These are phyloP conservation scores for Ophiobolus disseminans DNA, from an alignment of 2,329 filamentous ascomycete genomes.

Conservation along the genomic window DNA sequence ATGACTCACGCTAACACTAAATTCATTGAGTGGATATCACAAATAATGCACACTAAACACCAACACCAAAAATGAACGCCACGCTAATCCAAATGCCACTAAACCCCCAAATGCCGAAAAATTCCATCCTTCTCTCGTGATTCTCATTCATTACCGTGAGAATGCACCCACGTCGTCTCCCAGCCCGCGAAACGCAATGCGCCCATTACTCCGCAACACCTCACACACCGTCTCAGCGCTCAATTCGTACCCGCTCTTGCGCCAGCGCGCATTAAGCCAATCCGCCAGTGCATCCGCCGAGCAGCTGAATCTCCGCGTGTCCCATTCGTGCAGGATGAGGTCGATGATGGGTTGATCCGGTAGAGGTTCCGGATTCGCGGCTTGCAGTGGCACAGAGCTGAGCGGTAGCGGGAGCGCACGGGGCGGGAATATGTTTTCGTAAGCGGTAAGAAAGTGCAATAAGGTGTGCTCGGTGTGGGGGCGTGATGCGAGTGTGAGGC, in stretches of 20 bases:
- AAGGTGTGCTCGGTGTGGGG: conserved; percentile 42
- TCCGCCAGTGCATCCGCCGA: conserved; percentile 42
- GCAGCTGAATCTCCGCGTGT: conserved; percentile 41
- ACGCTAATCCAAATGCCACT: conserved; percentile 7
- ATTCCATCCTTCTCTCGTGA: neutral
- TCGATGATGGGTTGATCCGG: conserved; percentile 44
- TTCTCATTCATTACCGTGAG: conserved; percentile 18
- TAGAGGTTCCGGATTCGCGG: conserved; percentile 33
- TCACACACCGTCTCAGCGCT: conserved; percentile 46
- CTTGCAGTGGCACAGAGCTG: conserved; percentile 34
- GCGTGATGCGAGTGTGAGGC: conserved; percentile 40
- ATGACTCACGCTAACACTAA: neutral
- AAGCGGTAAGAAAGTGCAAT: conserved; percentile 47
- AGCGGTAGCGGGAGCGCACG: conserved; percentile 42
- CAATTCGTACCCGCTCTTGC: conserved; percentile 44
- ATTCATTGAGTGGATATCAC: conserved; percentile 8
- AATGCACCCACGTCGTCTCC: conserved; percentile 46
- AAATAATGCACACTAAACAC: conserved; percentile 6
- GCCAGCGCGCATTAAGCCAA: conserved; percentile 45
- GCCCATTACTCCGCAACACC: conserved; percentile 42
- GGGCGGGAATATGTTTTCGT: conserved; percentile 45
- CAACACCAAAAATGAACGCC: conserved; percentile 3
- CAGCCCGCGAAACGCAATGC: conserved; percentile 45
- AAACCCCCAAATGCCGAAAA: neutral
- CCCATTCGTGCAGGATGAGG: conserved; percentile 45